A percentile compares a stretch with the other conserved stretches of the same genome.
Evolutionary conservation across 2,329 filamentous ascomycete genomes (phyloP).

Genomic region (Thelonectria discophora): DNA sequence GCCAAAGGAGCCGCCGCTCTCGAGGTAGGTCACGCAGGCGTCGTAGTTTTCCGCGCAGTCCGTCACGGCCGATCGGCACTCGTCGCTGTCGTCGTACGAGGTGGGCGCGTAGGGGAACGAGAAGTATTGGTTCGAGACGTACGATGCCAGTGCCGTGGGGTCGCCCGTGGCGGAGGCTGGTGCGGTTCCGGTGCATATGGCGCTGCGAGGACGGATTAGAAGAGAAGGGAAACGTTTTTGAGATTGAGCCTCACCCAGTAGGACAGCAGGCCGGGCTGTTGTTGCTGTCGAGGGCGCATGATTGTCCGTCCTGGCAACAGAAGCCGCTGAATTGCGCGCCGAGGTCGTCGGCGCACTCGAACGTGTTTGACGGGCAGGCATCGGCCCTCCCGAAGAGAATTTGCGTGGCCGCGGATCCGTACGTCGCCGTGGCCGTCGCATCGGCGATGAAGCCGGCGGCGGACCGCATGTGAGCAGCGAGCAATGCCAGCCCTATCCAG

Average conservation of each 20-base stretch:
- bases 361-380: constrained; percentile 59
- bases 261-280: constrained; percentile 64
- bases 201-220: constrained; percentile 47
- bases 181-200: constrained; percentile 66
- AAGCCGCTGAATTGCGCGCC: constrained; percentile 58
- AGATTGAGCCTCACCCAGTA: constrained; percentile 52
- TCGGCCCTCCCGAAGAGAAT: constrained; percentile 41
- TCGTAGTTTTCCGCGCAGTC: constrained; percentile 64
- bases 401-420: constrained; percentile 35
- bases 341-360: constrained; percentile 58
- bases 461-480: constrained; percentile 26
- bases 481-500: constrained; percentile 36
- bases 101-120: constrained; percentile 67
- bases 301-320: constrained; percentile 62
- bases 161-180: constrained; percentile 50
- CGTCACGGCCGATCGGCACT: constrained; percentile 61
- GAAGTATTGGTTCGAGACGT: constrained; percentile 66
- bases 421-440: constrained; percentile 35
- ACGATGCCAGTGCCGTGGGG: constrained; percentile 55
- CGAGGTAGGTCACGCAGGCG: constrained; percentile 61
- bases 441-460: constrained; percentile 30
- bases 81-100: constrained; percentile 59
- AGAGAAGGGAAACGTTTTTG: neutral
- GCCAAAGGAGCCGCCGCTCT: constrained; percentile 53
- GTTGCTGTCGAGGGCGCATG: constrained; percentile 59